These are phyloP conservation scores for Rhodotorula sp. DNA, from an alignment of 1,284 basidiomycete genomes.

Conservation along the genomic window DNA sequence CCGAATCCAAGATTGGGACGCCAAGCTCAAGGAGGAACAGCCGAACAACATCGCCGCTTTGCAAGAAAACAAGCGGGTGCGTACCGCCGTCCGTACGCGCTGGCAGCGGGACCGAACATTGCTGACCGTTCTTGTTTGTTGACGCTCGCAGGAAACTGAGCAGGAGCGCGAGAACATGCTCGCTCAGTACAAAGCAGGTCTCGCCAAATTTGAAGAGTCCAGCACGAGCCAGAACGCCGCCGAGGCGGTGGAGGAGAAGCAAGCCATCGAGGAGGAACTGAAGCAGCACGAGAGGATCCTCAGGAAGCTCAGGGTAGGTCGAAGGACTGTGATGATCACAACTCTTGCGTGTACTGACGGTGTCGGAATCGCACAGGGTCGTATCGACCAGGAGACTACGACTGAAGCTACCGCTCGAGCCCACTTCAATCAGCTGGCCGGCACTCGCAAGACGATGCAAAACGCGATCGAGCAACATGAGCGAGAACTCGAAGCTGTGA, in stretches of 20 bases:
- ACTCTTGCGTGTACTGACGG: too few species aligned
- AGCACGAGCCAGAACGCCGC: not conserved
- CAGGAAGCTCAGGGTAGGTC: too few species aligned
- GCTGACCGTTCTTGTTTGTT: not conserved
- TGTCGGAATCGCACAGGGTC: not conserved
- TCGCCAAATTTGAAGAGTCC: not conserved
- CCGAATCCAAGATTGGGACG: constrained; percentile 53
- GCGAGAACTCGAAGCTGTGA: constrained; percentile 55
- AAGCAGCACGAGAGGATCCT: constrained; percentile 23
- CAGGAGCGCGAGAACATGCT: constrained; percentile 41
- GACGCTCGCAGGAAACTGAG: constrained; percentile 32
- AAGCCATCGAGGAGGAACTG: constrained; percentile 48
- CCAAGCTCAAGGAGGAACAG: constrained; percentile 68
- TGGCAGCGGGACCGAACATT: not conserved
- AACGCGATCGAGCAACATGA: constrained; percentile 50
- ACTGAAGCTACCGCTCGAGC: constrained; percentile 47
- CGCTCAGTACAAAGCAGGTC: constrained; percentile 24
- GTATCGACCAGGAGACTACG: not conserved
- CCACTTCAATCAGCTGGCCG: constrained; percentile 39
- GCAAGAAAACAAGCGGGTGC: constrained; percentile 56
- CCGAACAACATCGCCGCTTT: constrained; percentile 69
- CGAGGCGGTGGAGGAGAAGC: constrained; percentile 52
- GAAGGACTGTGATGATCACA: too few species aligned
- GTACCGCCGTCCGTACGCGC: constrained; percentile 37
- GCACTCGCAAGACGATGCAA: constrained; percentile 14